Percentiles rank a stretch among this genome's conserved stretches.
Evolutionary conservation across 1,284 basidiomycete genomes (phyloP).

Genomic region (Ceratobasidium sp.): DNA sequence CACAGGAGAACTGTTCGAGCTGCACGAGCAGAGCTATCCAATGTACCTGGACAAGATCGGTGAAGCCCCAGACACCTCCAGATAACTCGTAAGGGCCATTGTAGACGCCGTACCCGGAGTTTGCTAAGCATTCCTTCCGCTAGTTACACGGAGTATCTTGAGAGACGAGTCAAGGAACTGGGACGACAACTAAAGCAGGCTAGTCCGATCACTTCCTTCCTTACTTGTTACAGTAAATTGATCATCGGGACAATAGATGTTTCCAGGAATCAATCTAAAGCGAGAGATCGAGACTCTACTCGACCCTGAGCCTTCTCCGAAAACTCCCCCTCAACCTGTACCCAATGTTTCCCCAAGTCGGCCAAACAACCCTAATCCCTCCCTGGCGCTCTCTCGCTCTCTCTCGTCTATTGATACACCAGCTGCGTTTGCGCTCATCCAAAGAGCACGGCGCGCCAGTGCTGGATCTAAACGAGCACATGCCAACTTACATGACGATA

Average conservation of each 20-base stretch:
- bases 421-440: neutral
- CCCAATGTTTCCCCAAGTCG: neutral
- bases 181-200: neutral
- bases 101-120: neutral
- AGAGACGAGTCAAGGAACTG: neutral
- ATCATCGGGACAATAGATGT: too few species aligned
- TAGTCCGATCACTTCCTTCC: neutral
- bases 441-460: neutral
- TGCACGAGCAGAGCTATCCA: neutral
- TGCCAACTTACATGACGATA: too few species aligned
- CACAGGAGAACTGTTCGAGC: neutral
- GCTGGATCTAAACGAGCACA: neutral
- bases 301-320: neutral
- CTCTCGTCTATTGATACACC: neutral
- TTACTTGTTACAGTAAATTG: neutral
- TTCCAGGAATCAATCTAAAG: slow-evolving; percentile 19
- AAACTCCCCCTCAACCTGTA: neutral
- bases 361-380: neutral
- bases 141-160: slow-evolving; percentile 12
- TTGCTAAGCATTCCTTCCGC: neutral
- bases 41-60: neutral
- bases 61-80: slow-evolving; percentile 6
- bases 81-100: slow-evolving; percentile 3
- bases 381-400: neutral
- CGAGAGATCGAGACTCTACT: slow-evolving; percentile 5